A percentile compares a stretch with the other conserved stretches of the same genome.
Evolutionary conservation across 257 asterid species (phyloP).

Genomic region (Nicotiana sylvestris): DNA sequence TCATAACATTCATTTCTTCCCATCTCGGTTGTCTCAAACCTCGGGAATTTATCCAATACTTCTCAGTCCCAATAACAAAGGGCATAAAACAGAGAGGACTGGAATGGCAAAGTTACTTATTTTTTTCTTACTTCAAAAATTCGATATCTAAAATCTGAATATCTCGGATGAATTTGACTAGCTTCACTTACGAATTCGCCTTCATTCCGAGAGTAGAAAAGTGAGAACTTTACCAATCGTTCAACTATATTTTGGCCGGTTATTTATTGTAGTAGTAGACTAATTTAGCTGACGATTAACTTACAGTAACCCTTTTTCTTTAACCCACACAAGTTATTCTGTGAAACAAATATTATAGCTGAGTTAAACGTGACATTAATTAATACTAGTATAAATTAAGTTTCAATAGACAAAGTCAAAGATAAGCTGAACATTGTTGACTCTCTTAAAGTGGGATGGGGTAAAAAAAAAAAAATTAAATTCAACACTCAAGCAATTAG

Average conservation of each 20-base stretch:
- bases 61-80: too few relatives aligned
- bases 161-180: background rate
- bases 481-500: background rate
- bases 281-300: background rate
- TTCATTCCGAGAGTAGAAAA: background rate
- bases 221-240: background rate
- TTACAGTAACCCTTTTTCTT: background rate
- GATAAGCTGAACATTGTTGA: background rate
- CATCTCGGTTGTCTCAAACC: too few relatives aligned
- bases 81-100: background rate
- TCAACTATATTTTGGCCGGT: background rate
- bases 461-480: background rate
- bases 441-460: background rate
- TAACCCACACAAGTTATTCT: background rate
- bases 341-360: background rate
- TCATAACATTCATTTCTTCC: too few relatives aligned
- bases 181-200: background rate
- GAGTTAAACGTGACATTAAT: background rate
- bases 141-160: background rate
- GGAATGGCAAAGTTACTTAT: background rate
- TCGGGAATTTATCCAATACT: too few relatives aligned
- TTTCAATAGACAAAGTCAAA: background rate
- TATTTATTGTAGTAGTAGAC: background rate
- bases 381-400: background rate
- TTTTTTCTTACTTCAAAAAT: too few relatives aligned